Percentiles rank a stretch among this genome's conserved stretches.
Conservation (phyloP, 2,329 filamentous ascomycete species). For the Alternaria sp. region DNA sequence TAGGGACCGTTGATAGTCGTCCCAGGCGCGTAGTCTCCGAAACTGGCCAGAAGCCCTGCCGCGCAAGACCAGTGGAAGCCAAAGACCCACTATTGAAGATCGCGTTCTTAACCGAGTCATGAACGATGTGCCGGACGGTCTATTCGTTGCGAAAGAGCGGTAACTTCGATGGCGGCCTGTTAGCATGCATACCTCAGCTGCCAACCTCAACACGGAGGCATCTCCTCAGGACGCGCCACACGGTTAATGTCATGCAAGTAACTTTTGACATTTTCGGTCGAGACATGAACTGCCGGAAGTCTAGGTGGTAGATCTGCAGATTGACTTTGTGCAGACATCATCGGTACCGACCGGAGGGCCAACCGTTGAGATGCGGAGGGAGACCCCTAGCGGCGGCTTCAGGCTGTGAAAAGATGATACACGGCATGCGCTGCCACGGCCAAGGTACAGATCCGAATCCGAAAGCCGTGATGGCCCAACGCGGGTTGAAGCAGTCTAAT, state of each 20-base stretch:
- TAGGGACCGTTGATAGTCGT: not conserved
- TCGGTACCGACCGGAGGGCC: not conserved
- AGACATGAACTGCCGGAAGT: not conserved
- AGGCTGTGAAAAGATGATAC: not conserved
- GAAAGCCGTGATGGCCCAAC: not conserved
- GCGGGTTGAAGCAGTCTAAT: not conserved
- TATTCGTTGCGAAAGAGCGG: slow-evolving; percentile 6
- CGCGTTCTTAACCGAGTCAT: slow-evolving; percentile 14
- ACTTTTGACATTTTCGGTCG: not conserved
- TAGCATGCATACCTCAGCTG: not conserved
- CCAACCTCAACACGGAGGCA: not conserved
- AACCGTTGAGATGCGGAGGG: not conserved
- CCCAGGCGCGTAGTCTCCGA: not conserved
- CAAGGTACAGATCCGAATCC: not conserved
- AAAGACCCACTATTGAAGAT: slow-evolving; percentile 1
- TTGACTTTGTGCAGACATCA: not conserved
- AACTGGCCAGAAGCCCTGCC: not conserved
- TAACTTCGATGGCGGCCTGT: not conserved
- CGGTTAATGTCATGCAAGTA: not conserved
- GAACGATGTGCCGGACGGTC: not conserved
- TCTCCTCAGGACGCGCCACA: not conserved
- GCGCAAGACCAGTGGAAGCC: not conserved
- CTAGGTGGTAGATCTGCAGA: not conserved
- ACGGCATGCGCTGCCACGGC: not conserved
- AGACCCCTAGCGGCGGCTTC: not conserved